These are phyloP conservation scores for Fusarium clavum DNA, from an alignment of 2,329 filamentous ascomycete genomes.

Conservation along the genomic window DNA sequence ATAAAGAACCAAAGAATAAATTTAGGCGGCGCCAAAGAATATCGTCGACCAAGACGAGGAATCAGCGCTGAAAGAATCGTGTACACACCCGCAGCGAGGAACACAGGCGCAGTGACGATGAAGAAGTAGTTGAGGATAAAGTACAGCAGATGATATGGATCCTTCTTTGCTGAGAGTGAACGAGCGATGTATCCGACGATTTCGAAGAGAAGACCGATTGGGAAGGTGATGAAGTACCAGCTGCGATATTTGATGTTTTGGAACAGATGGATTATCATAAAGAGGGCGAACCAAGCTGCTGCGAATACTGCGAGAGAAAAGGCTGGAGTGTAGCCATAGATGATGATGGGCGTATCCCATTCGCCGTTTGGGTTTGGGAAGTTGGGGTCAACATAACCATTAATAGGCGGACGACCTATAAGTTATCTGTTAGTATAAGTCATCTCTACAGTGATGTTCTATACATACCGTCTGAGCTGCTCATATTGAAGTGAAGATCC, in stretches of 20 bases:
- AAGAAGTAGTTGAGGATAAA: constrained; percentile 72
- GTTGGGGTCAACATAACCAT: constrained; percentile 63
- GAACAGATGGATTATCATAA: constrained; percentile 53
- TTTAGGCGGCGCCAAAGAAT: constrained; percentile 59
- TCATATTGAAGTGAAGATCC: constrained; percentile 28
- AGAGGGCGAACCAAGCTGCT: constrained; percentile 57
- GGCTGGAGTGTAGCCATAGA: constrained; percentile 63
- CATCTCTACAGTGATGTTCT: neutral
- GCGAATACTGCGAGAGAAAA: constrained; percentile 58
- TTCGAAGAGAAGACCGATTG: constrained; percentile 60
- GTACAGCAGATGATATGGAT: constrained; percentile 66
- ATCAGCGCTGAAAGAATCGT: constrained; percentile 65
- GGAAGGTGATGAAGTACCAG: constrained; percentile 61
- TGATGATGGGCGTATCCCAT: constrained; percentile 61
- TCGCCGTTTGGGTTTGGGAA: constrained; percentile 61
- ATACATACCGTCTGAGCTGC: constrained; percentile 24
- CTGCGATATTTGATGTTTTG: constrained; percentile 53
- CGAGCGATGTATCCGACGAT: constrained; percentile 63
- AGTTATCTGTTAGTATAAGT: neutral
- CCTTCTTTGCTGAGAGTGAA: constrained; percentile 59
- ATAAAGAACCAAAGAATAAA: constrained; percentile 66
- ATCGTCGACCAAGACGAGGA: constrained; percentile 55
- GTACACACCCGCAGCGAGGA: constrained; percentile 67
- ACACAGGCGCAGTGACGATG: constrained; percentile 69
- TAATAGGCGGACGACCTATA: constrained; percentile 18